Conservation (phyloP, 2,329 filamentous ascomycete genomes). For the Bipolaris victoriae region DNA sequence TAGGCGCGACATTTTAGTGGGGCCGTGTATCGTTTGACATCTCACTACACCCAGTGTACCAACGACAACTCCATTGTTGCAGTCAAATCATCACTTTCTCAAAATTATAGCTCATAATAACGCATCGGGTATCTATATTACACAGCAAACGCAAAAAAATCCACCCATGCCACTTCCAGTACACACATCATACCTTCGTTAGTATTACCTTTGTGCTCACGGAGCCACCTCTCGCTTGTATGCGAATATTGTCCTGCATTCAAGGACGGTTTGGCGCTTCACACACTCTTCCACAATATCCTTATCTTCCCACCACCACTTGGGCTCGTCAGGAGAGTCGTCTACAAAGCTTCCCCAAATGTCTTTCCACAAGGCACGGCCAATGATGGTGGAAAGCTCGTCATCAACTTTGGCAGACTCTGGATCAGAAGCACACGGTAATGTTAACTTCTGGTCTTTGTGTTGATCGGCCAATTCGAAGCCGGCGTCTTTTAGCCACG, state of each 20-base stretch:
- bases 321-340: conserved; percentile 33
- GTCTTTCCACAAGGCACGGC: conserved; percentile 47
- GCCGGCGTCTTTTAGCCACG: conserved; percentile 64
- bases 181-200: not conserved
- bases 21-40: not conserved
- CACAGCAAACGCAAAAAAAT: conserved; percentile 5
- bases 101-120: conserved; percentile 5
- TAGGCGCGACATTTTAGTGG: not conserved
- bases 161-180: not conserved
- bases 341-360: conserved; percentile 48
- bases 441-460: conserved; percentile 29
- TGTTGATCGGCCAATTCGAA: conserved; percentile 47
- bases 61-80: not conserved
- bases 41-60: not conserved
- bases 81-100: conserved; percentile 4
- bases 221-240: conserved; percentile 32
- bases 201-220: not conserved
- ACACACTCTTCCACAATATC: conserved; percentile 47
- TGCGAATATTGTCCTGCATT: conserved; percentile 47
- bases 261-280: conserved; percentile 44
- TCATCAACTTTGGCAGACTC: conserved; percentile 28
- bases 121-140: conserved; percentile 16
- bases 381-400: conserved; percentile 45
- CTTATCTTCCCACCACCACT: conserved; percentile 51
- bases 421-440: conserved; percentile 41